phyloP scores from a whole-genome alignment of 78 protist genomes.

The Dictyostelium brefeldianum region DNA sequence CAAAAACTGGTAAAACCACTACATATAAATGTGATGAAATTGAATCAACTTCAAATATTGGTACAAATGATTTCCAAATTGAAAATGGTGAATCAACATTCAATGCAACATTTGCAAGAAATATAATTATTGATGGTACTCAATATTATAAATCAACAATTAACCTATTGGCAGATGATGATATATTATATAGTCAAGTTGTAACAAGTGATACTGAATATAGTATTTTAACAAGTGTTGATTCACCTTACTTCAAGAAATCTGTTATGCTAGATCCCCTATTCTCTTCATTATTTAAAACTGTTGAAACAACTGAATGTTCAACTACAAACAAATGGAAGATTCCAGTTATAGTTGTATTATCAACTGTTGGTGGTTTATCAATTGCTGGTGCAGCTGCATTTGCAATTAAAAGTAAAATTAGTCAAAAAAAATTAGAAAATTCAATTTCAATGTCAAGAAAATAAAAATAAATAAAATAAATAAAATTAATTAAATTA shows the following conservation, averaged over 20 bases:
- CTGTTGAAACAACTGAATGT: not conserved
- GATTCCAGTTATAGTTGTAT: constrained; percentile 25
- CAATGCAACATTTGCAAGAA: constrained; percentile 27
- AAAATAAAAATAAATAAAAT: not conserved
- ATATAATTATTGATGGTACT: constrained; percentile 24
- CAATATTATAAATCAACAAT: not conserved
- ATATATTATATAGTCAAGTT: constrained; percentile 22
- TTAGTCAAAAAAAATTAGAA: not conserved
- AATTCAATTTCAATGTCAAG: constrained; percentile 22
- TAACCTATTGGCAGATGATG: not conserved
- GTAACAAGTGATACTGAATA: not conserved
- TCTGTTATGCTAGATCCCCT: constrained; percentile 7
- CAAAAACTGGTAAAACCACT: not conserved
- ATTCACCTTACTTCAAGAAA: not conserved
- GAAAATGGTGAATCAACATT: not conserved
- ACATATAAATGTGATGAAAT: constrained; percentile 8
- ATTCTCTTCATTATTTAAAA: not conserved
- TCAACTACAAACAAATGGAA: constrained; percentile 36
- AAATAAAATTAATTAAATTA: too few relatives aligned
- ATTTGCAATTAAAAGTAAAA: not conserved
- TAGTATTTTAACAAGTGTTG: not conserved
- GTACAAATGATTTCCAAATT: constrained; percentile 23
- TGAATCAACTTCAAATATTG: not conserved
- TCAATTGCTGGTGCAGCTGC: constrained; percentile 8
- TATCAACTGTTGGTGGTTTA: constrained; percentile 27